These are phyloP conservation scores for Aspergillus puulaauensis DNA, from an alignment of 2,329 filamentous ascomycete genomes.

Conservation along the genomic window DNA sequence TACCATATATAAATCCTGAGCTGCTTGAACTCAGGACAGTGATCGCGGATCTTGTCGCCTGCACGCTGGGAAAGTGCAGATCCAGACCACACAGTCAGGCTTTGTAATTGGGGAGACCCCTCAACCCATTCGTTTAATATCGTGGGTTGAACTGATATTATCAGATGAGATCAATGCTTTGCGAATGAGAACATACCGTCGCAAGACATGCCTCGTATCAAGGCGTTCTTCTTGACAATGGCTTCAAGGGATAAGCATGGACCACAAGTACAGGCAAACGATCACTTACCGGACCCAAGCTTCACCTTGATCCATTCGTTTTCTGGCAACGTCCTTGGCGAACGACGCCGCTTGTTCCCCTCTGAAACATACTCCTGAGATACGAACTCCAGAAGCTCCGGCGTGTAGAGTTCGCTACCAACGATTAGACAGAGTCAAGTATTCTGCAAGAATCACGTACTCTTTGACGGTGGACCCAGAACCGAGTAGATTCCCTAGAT, in stretches of 20 bases:
- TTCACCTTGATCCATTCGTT: constrained; percentile 45
- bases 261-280: not conserved
- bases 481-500: constrained; percentile 59
- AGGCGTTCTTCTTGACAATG: constrained; percentile 49
- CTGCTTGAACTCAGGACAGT: constrained; percentile 62
- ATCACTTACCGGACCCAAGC: constrained; percentile 47
- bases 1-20: constrained; percentile 59
- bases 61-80: constrained; percentile 57
- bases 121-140: constrained; percentile 60
- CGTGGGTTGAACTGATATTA: constrained; percentile 46
- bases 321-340: constrained; percentile 20
- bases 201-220: constrained; percentile 60
- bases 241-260: constrained; percentile 28
- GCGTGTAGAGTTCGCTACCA: constrained; percentile 52
- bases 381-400: constrained; percentile 36
- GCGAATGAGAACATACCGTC: constrained; percentile 37
- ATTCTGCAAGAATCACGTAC: constrained; percentile 35
- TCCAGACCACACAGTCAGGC: constrained; percentile 62
- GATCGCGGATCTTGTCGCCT: constrained; percentile 53
- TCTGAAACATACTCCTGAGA: constrained; percentile 18
- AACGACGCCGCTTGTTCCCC: constrained; percentile 24
- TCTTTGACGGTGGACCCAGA: constrained; percentile 60
- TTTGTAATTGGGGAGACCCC: constrained; percentile 57
- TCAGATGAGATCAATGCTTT: not conserved
- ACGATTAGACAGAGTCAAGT: constrained; percentile 10